Conservation (phyloP, 306 rosid genomes). For the Acacia confusa region DNA sequence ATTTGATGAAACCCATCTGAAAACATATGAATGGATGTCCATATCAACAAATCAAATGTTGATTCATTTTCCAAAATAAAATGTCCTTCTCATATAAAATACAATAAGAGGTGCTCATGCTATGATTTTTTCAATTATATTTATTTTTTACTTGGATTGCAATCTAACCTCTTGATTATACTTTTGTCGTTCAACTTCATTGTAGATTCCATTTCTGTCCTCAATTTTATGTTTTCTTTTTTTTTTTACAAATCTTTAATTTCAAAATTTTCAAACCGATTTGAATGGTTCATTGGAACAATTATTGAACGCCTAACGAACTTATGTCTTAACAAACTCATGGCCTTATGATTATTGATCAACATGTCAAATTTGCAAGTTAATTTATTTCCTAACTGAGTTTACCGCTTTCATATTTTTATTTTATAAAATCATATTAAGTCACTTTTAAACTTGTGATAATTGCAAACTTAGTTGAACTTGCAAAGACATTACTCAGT, state of each 20-base stretch:
- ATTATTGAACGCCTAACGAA: no score
- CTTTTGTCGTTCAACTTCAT: not conserved
- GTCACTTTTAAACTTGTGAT: no score
- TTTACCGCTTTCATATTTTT: no score
- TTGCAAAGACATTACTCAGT: no score
- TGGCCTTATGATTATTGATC: no score
- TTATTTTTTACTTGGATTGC: not conserved
- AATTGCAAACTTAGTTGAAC: no score
- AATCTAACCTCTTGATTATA: not conserved
- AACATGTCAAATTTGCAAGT: no score
- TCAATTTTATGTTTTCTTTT: not conserved
- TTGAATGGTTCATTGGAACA: not conserved
- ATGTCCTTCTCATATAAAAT: not conserved
- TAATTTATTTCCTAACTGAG: no score
- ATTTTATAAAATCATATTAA: no score
- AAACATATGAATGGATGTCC: conserved; percentile 9
- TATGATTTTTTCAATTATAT: not conserved
- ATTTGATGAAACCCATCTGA: not conserved
- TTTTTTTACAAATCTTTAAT: no score
- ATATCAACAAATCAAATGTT: not conserved
- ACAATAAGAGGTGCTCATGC: not conserved
- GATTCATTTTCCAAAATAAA: not conserved
- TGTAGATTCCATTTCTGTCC: no score
- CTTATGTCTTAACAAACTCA: no score
- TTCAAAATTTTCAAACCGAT: not conserved